phyloP scores from a whole-genome alignment of 169 alveolate species.

The Plasmodium vivax region DNA sequence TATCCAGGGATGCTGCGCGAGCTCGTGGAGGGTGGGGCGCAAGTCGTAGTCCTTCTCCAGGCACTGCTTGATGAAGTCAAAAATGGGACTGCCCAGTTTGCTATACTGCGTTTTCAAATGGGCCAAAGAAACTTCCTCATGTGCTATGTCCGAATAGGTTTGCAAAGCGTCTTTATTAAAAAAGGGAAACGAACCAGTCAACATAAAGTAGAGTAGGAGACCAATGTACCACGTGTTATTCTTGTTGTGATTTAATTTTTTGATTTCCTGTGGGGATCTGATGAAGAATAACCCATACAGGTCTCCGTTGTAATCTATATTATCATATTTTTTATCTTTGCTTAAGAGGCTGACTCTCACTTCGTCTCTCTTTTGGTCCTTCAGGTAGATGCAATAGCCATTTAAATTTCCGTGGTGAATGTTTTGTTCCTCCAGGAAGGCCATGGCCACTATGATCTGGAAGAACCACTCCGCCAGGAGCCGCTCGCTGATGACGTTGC shows the following conservation, averaged over 20 bases:
- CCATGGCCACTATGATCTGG: constrained; percentile 40
- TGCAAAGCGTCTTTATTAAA: constrained; percentile 10
- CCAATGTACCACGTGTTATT: constrained; percentile 73
- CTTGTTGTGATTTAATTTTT: constrained; percentile 24
- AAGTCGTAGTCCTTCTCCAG: constrained; percentile 40
- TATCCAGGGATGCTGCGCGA: constrained; percentile 64
- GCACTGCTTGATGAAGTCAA: constrained; percentile 13
- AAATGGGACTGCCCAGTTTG: neutral
- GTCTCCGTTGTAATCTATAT: constrained; percentile 61
- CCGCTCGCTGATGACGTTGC: constrained; percentile 13
- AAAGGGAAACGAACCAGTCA: constrained; percentile 59
- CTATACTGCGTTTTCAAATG: constrained; percentile 10
- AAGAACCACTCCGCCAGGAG: constrained; percentile 57
- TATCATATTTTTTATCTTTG: constrained; percentile 44
- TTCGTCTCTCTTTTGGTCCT: constrained; percentile 24
- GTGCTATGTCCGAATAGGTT: constrained; percentile 17
- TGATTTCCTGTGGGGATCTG: constrained; percentile 71
- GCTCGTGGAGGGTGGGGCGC: constrained; percentile 7
- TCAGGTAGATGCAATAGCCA: constrained; percentile 54
- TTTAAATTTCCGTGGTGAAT: constrained; percentile 61
- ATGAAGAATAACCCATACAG: constrained; percentile 66
- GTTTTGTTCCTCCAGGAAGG: constrained; percentile 29
- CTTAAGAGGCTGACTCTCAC: constrained; percentile 62
- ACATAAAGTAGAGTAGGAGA: constrained; percentile 24
- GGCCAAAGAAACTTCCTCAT: constrained; percentile 22